Percentiles rank a stretch among this genome's conserved stretches.
phyloP scores from a whole-genome alignment of 805 yeast genomes.

The Barnettozyma vustinii region DNA sequence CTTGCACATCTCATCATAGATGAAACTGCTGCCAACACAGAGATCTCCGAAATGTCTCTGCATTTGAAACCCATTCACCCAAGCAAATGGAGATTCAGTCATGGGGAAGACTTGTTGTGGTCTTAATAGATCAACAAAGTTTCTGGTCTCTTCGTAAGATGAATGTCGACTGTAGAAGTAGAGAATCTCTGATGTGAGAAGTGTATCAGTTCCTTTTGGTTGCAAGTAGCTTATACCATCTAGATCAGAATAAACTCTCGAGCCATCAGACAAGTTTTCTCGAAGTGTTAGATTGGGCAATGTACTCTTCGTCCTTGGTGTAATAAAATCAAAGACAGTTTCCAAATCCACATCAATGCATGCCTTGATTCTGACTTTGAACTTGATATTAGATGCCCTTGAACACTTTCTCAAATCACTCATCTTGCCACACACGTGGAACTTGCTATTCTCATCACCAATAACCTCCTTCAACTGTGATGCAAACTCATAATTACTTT shows the following conservation, averaged over 20 bases:
- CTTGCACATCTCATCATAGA: constrained; percentile 12
- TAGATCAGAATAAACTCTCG: constrained; percentile 19
- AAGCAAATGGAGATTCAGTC: constrained; percentile 28
- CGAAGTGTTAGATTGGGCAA: background rate
- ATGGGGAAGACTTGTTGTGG: constrained; percentile 42
- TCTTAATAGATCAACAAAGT: constrained; percentile 31
- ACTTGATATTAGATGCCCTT: constrained; percentile 1
- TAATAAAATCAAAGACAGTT: constrained; percentile 4
- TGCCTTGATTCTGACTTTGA: constrained; percentile 30
- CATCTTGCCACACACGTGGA: constrained; percentile 16
- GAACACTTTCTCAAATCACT: constrained; percentile 1
- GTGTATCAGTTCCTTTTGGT: constrained; percentile 23
- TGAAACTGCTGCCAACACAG: constrained; percentile 22
- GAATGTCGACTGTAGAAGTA: constrained; percentile 44
- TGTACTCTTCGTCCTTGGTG: constrained; percentile 8
- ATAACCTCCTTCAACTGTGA: background rate
- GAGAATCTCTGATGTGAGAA: constrained; percentile 33
- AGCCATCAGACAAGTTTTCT: constrained; percentile 13
- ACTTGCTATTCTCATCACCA: constrained; percentile 3
- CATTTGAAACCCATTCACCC: constrained; percentile 37
- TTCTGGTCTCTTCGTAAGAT: constrained; percentile 35
- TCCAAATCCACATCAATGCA: constrained; percentile 30
- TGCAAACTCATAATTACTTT: constrained; percentile 1
- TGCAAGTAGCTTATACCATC: constrained; percentile 25
- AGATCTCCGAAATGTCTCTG: constrained; percentile 35